Evolutionary conservation across 768 basidiomycete genomes (phyloP), one percentile per base, ranked within the genome.

Genomic region (Lentinula sp.): DNA sequence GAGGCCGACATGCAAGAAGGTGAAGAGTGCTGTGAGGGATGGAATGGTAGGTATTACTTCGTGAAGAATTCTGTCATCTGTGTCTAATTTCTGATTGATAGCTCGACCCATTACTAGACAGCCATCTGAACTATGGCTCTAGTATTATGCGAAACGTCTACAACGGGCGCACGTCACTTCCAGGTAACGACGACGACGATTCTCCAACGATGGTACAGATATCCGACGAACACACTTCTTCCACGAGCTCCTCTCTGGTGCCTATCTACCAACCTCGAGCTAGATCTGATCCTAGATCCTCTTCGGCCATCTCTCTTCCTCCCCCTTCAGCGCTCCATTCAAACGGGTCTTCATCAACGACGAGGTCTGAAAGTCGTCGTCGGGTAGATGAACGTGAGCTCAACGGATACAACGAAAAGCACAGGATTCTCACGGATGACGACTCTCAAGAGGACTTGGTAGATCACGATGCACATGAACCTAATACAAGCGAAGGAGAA

Each of bases 1-100:
- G n/a, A 79, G 94, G 56, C 90, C 91, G 7, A 82, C 85, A 0
- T 86, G 86, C 51, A 90, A 93, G 63, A 80, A 86, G 54, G 87
- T 95, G 13, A 70, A 79, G n/a, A 71, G 69, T 31, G 92, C 87
- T 1, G 79, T 95, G 59, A 77, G 81, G 37, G 85, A 89, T 40
- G 86, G 92, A 55, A 84, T 80, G 76, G 91, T 93, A 64, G n/a
- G 84, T 78, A 31, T n/a, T 56, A 2, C 49, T 32, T 49, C 21
- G 50, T 37, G 53, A 46, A 18, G 28, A 66, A 1, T 16, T 63
- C 64, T 16, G n/a, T 61, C n/a, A n/a, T 32, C 5, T 37, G 4
- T 46, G 73, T 75, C 69, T 76, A 23, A 65, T 70, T 59, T 70
- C 73, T 15, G 21, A 35, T 51, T 10, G 28, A 66, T 50, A 48